Base-by-base conservation (phyloP, 345 rosid species). In the Moricandia moricandioides region DNA sequence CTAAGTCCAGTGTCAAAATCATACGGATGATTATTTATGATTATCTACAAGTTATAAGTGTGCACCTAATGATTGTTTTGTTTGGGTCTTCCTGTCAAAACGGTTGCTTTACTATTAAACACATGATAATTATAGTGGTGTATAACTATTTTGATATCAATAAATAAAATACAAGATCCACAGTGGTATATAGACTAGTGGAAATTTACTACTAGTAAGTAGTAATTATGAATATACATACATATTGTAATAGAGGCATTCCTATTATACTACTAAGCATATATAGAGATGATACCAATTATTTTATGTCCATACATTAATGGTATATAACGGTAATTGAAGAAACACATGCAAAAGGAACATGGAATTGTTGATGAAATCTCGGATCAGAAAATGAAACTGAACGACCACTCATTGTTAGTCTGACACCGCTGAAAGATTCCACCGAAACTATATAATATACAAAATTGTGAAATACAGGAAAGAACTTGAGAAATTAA, bases 21-120 rank as follows among this genome's bases (percentile, higher is more conserved):
- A 70, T 70, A 60, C 67, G 54, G 74, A 29, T 24, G 39, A 59
- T 59, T 59, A 34, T 11, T 54, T 34, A 26, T 18, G 62, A 67
- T 34, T 33, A 67, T 43, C 9, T 17, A 67, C 10, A 9, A 66
- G 29, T 16, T 66, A 43, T 49, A 40, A 5, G 17, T 47, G 29
- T n/a, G 33, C 40, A 47, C n/a, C 40, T 4, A 49, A 16, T 30
- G 43, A 30, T 66, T 66, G n/a, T 9, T 47, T 45, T 65, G 35
- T 66, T 66, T 30, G 59, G 16, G 10, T 66, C 59, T 9, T 49
- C 6, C 29, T 66, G 10, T 66, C 29, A 45, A 2, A 65, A 45
- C 37, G 10, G 56, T n/a, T 26, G 26, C 33, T 65, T 8, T 65
- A 43, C 69, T 7, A 29, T 37, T 37, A 37, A 21, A 37, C 51